A percentile compares a stretch with the other conserved stretches of the same genome.
Evolutionary conservation across 108 stramenopile species (phyloP).

Genomic region (Cyclotella kingstonii): DNA sequence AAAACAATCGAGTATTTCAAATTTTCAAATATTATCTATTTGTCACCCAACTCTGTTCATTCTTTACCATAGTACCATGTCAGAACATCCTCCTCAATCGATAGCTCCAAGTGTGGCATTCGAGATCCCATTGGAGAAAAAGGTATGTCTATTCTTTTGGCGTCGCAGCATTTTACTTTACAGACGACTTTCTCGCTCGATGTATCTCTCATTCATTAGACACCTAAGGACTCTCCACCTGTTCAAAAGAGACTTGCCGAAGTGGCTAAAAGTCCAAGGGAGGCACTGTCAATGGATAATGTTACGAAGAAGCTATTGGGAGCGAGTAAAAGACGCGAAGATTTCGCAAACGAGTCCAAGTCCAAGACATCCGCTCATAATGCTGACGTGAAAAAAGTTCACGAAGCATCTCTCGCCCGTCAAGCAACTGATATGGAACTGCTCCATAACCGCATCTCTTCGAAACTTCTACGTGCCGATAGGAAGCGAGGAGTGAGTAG

Average conservation of each 20-base stretch:
- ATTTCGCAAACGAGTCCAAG: background rate
- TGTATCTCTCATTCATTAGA: background rate
- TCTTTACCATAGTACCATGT: too few species aligned
- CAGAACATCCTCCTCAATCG: background rate
- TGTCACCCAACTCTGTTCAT: too few species aligned
- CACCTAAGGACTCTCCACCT: conserved; percentile 4
- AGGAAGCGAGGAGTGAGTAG: conserved; percentile 1
- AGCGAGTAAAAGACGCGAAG: conserved; percentile 1
- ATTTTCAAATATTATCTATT: too few species aligned
- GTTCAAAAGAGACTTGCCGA: conserved; percentile 15
- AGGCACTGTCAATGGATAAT: conserved; percentile 6
- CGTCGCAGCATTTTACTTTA: background rate
- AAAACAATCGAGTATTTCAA: too few species aligned
- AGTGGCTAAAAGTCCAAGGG: conserved; percentile 3
- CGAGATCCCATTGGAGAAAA: conserved; percentile 15
- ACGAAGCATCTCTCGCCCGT: background rate
- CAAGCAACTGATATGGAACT: background rate
- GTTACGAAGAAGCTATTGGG: conserved; percentile 4
- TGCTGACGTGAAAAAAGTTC: conserved; percentile 4
- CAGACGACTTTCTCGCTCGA: background rate
- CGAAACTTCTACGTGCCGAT: conserved; percentile 5
- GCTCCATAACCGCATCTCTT: conserved; percentile 1
- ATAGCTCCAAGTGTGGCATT: conserved; percentile 7
- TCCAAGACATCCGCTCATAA: conserved; percentile 8
- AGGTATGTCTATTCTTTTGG: background rate